Conservation (phyloP, 2,329 filamentous ascomycete genomes). For the Fusarium sp. region DNA sequence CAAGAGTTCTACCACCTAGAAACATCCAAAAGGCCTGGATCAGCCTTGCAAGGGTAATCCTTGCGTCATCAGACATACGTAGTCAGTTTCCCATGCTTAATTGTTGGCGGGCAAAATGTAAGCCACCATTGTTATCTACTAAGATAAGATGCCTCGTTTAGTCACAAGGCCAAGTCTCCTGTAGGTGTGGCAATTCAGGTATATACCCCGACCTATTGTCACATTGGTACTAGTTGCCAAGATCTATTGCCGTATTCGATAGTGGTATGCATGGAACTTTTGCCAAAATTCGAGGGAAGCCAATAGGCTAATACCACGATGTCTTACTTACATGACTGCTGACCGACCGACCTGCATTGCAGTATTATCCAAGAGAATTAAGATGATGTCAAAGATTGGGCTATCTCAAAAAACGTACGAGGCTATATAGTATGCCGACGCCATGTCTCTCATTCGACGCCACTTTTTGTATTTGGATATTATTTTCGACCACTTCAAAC, state of each 20-base stretch:
- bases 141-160: conserved; percentile 4
- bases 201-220: conserved; percentile 2
- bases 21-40: too few species aligned
- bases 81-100: background rate
- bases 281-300: background rate
- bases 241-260: background rate
- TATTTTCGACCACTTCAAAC: background rate
- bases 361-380: background rate
- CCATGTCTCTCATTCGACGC: conserved; percentile 18
- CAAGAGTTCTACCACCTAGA: too few species aligned
- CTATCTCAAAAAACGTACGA: background rate
- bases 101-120: conserved; percentile 11
- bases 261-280: background rate
- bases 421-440: conserved; percentile 18
- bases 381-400: conserved; percentile 9
- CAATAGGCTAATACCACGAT: conserved; percentile 28
- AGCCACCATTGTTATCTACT: background rate
- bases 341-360: conserved; percentile 3
- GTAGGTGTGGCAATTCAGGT: background rate
- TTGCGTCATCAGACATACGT: conserved; percentile 22
- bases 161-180: background rate
- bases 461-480: conserved; percentile 7
- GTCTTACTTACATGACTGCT: conserved; percentile 13
- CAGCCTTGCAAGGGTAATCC: background rate
- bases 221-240: background rate